Evolutionary conservation across 78 protist genomes (phyloP), one percentile per base, ranked within the genome.

Genomic region (Isochrysis galbana): DNA sequence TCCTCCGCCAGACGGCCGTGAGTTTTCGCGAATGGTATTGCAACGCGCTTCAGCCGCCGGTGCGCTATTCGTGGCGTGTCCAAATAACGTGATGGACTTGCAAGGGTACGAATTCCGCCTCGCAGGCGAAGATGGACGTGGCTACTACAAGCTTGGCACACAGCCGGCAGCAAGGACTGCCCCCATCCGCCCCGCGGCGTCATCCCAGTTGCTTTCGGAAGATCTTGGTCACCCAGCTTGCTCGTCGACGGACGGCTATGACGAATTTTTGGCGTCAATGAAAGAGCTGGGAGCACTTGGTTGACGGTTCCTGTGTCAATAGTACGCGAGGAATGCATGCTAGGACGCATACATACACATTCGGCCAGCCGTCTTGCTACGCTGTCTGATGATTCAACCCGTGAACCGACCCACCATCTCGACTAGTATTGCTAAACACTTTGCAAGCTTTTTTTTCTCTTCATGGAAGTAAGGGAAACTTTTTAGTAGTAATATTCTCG

Each of bases 1-100:
- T 41, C 84, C 84, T 41, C 84, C 84, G 84, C 84, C 84, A 4
- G 84, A 77, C 84, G 47, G 34, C 34, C 47, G 2, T 46, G 84
- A 77, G 84, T 39, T 39, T n/a, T 72, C 82, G 42, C 82, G 82
- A 36, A 34, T 34, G 44, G 74, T 72, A 23, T 41, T 72, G 42
- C 82, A 72, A 41, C 82, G 41, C 32, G 82, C 82, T 5, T 17
- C 44, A 36, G 82, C 82, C 10, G 82, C 82, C 44, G 42, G 82
- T 41, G 82, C 82, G 44, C 23, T 1, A 14, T 72, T 72, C 41
- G 41, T 72, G 44, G 41, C 32, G 22, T 72, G 82, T 41, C 44
- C 82, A 23, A 41, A 23, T 17, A 5, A 3, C 82, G 17, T 72
- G 32, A 34, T 34, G 44, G 82, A 72, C 42, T 14, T 34, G 42